A percentile compares a stretch with the other conserved stretches of the same genome.
Conservation (phyloP, 106 monocot genomes). For the Allium cepa region DNA sequence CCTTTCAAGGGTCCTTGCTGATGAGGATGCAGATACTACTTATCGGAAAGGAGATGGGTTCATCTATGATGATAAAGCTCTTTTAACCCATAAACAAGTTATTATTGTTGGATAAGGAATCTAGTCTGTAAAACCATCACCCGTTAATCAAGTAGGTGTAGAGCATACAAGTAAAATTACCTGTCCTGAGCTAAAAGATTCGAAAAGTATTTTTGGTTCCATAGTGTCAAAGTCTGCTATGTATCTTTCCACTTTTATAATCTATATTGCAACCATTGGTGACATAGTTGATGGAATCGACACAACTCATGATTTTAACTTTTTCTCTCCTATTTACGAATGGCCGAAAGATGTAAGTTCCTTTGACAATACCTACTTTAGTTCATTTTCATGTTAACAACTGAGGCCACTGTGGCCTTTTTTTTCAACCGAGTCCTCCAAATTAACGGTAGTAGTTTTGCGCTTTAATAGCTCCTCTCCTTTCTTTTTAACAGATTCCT, state of each 20-base stretch:
- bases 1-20: slow-evolving; percentile 76
- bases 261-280: slow-evolving; percentile 93
- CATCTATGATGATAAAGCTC: slow-evolving; percentile 29
- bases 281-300: slow-evolving; percentile 96
- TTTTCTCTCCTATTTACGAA: slow-evolving; percentile 89
- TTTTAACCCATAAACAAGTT: slow-evolving; percentile 48
- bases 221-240: slow-evolving; percentile 61
- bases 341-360: slow-evolving; percentile 99
- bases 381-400: no score
- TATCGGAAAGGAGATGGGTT: slow-evolving; percentile 34
- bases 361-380: no score
- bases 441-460: slow-evolving; percentile 42
- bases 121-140: slow-evolving; percentile 27
- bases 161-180: slow-evolving; percentile 29
- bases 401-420: no score
- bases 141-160: slow-evolving; percentile 8
- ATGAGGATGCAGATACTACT: slow-evolving; percentile 59
- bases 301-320: slow-evolving; percentile 98
- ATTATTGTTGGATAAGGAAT: slow-evolving; percentile 71
- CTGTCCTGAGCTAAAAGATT: slow-evolving; percentile 41
- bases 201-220: slow-evolving; percentile 48
- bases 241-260: slow-evolving; percentile 89
- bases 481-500: slow-evolving; percentile 45
- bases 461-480: slow-evolving; percentile 77
- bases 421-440: slow-evolving; percentile 82